Evolutionary conservation across 768 basidiomycete species (phyloP), one percentile per base, ranked within the genome.

Genomic region (Agaricus blazei): DNA sequence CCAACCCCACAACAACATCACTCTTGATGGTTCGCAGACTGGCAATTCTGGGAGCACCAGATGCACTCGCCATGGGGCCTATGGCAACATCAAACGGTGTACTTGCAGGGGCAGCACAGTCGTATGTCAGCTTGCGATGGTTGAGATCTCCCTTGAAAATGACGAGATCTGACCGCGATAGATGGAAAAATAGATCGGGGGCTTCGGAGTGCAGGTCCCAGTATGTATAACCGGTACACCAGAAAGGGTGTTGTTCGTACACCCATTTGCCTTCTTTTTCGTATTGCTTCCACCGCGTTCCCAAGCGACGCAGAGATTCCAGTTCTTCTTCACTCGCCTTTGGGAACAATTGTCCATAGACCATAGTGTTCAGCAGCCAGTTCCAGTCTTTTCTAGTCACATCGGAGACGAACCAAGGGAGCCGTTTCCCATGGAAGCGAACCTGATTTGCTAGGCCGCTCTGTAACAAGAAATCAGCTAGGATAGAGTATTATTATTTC

Each of bases 201-300:
- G 90, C 90, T 68, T 93, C 90, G 57, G 77, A 75, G 59, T 85
- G 87, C 45, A 92, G 68, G 52, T 92, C 88, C 90, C 91, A 93
- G 75, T 84, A 96, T 40, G 93, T 95, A 74, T 91, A 95, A 5
- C 93, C 94, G n/a, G 92, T 91, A 68, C 91, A 93, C 91, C 91
- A 93, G 78, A 91, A 93, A 9, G 90, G 88, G 62, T 94, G 92
- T 63, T 93, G 88, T 69, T 97, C 93, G 67, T 95, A 96, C 31
- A 92, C 83, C 91, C 92, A 96, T 73, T 83, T 91, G 37, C 92
- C 91, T 66, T 96, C 87, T 66, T 81, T 87, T 70, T 92, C 92
- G 66, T 97, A 97, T 83, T 93, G 80, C 88, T 97, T 96, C 95
- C 95, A 98, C 31, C 95, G 80, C 56, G 75, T 69, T 45, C 93